phyloP scores from a whole-genome alignment of 345 rosid genomes.

The Eucalyptus regnans region DNA sequence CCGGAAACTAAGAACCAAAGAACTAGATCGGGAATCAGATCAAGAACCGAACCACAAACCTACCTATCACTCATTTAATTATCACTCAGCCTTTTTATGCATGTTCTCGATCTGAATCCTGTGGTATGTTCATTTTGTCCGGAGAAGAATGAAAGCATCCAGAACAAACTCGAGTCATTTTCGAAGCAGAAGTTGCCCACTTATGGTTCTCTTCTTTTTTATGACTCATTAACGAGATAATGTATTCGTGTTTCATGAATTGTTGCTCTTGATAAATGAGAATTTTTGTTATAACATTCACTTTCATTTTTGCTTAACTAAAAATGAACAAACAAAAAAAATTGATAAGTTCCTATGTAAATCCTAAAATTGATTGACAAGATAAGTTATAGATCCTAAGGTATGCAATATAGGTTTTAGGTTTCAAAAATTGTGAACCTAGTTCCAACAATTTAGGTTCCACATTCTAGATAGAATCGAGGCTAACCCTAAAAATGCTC shows the following conservation, averaged over 20 bases:
- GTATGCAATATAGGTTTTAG: accelerated
- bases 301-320: too few relatives aligned
- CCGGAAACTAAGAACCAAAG: too few relatives aligned
- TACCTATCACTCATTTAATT: background rate
- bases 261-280: too few relatives aligned
- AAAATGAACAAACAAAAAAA: too few relatives aligned
- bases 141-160: constrained; percentile 25
- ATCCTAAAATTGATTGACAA: too few relatives aligned
- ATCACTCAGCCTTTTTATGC: background rate
- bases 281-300: too few relatives aligned
- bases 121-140: background rate
- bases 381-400: accelerated
- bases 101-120: background rate
- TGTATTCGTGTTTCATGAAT: too few relatives aligned
- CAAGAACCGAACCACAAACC: too few relatives aligned
- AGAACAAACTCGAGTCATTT: constrained; percentile 20
- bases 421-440: too few relatives aligned
- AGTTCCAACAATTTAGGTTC: accelerated
- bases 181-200: constrained; percentile 24
- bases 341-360: accelerated
- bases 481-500: accelerated
- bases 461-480: accelerated
- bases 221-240: background rate
- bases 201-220: constrained; percentile 24
- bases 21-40: too few relatives aligned